Evolutionary conservation across 2,329 filamentous ascomycete species (phyloP).

Genomic region (Sporothrix globosa): DNA sequence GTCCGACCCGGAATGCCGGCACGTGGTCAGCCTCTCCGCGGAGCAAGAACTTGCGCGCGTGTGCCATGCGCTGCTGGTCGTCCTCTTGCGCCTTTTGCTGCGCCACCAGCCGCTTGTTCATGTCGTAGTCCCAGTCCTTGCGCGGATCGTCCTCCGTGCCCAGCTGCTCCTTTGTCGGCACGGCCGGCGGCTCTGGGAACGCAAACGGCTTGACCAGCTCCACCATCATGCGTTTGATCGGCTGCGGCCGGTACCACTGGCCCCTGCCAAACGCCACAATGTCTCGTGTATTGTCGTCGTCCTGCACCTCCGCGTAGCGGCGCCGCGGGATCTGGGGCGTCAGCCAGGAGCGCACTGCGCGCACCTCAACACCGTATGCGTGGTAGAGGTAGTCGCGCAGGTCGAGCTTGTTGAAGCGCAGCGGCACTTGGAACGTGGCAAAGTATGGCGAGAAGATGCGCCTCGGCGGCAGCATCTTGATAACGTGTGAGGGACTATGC

Average conservation of each 20-base stretch:
- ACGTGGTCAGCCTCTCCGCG: slow-evolving; percentile 44
- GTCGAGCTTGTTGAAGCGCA: slow-evolving; percentile 95
- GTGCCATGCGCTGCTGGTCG: slow-evolving; percentile 40
- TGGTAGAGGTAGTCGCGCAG: slow-evolving; percentile 92
- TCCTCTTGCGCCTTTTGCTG: slow-evolving; percentile 40
- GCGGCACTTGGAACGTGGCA: slow-evolving; percentile 86
- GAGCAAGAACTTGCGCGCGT: slow-evolving; percentile 37
- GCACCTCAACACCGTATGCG: slow-evolving; percentile 74
- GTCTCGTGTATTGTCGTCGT: slow-evolving; percentile 15
- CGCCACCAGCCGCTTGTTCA: slow-evolving; percentile 47
- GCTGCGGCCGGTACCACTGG: slow-evolving; percentile 69
- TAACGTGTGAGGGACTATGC: slow-evolving; percentile 78
- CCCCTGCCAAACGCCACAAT: slow-evolving; percentile 42
- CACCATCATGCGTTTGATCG: slow-evolving; percentile 91
- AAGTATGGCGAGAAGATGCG: slow-evolving; percentile 74
- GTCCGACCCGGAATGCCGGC: slow-evolving; percentile 46
- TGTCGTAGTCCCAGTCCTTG: slow-evolving; percentile 65
- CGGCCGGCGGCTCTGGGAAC: slow-evolving; percentile 73
- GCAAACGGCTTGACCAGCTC: slow-evolving; percentile 86
- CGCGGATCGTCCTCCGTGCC: slow-evolving; percentile 36
- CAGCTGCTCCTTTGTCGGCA: slow-evolving; percentile 46
- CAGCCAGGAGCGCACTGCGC: slow-evolving; percentile 77
- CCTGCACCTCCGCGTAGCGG: slow-evolving; percentile 52
- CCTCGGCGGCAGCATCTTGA: slow-evolving; percentile 74
- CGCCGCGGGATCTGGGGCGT: slow-evolving; percentile 65